These are phyloP conservation scores for Benincasa hispida DNA, from an alignment of 306 rosid species.

Conservation along the genomic window DNA sequence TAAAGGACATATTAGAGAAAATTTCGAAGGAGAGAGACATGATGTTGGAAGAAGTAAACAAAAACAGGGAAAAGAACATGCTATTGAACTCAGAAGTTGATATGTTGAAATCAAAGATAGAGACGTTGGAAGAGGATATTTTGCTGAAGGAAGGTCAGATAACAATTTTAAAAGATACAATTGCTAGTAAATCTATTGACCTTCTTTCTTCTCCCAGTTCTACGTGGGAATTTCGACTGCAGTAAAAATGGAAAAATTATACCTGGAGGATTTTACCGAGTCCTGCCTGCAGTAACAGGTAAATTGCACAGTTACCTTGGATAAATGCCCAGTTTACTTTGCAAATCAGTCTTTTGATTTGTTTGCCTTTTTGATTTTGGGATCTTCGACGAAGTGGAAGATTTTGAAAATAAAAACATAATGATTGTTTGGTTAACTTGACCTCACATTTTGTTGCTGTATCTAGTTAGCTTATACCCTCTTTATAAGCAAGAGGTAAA, in stretches of 20 bases:
- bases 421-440: not conserved
- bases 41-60: constrained; percentile 74
- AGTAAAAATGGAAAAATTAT: not conserved
- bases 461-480: not conserved
- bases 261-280: not conserved
- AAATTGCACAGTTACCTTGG: not conserved
- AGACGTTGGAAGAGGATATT: constrained; percentile 59
- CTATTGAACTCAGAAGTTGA: constrained; percentile 46
- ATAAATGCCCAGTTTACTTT: not conserved
- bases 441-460: not conserved
- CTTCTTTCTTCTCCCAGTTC: constrained; percentile 54
- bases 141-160: constrained; percentile 89
- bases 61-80: constrained; percentile 66
- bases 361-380: not conserved
- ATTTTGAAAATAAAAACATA: not conserved
- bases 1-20: constrained; percentile 43
- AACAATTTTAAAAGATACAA: constrained; percentile 68
- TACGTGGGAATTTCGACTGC: constrained; percentile 38
- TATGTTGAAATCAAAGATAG: constrained; percentile 45
- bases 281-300: not conserved
- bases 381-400: not conserved
- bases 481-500: not conserved
- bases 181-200: constrained; percentile 45
- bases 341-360: not conserved
- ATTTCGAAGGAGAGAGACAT: constrained; percentile 68